Base-by-base conservation (phyloP, 2,329 filamentous ascomycete species). In the Cyclaneusma minus region DNA sequence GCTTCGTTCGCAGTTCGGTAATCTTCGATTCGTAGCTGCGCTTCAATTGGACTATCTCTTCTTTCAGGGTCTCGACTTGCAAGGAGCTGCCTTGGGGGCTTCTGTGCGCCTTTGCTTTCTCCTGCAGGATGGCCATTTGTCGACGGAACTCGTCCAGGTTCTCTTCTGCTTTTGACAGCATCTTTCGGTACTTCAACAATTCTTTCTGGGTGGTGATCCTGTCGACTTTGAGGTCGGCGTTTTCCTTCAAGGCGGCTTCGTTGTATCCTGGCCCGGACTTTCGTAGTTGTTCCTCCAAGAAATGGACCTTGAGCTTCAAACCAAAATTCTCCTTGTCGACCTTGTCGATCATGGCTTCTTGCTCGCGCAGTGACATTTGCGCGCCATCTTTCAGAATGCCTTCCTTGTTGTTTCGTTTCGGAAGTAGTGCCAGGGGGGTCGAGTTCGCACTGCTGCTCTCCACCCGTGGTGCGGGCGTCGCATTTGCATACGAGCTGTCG, bases 261-360 rank as follows among this genome's bases (percentile, higher is more conserved):
- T 85, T 91, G 57, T 85, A 89, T 29, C 85, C 83, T 6, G 82
- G 84, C 1, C 87, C 87, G 29, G 78, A 71, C 49, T 91, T 93
- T 28, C 76, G 70, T 25, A 98, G 56, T 9, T 82, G 81, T 40
- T 95, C 83, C 49, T 98, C 84, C 29, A 98, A 64, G 49, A 92
- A 98, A 51, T 95, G 84, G 28, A 95, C 93, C 52, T 93, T 94
- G 40, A 95, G 66, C 52, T 95, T 95, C 28, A 98, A 62, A 13
- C 83, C 83, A 47, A 95, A 98, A 47, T 98, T 98, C 47, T 95
- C 89, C 58, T 98, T 98, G 47, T 94, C 84, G 41, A 98, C 87
- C 45, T 81, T 81, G 55, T 94, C 82, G 40, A 98, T 87, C 38
- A 89, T 79, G 40, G 83, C 84, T 52, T 95, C 89, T 51, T 98